Evolutionary conservation across 148 eudicot genomes (phyloP), one percentile per base, ranked within the genome.

Genomic region (Rhododendron molle): DNA sequence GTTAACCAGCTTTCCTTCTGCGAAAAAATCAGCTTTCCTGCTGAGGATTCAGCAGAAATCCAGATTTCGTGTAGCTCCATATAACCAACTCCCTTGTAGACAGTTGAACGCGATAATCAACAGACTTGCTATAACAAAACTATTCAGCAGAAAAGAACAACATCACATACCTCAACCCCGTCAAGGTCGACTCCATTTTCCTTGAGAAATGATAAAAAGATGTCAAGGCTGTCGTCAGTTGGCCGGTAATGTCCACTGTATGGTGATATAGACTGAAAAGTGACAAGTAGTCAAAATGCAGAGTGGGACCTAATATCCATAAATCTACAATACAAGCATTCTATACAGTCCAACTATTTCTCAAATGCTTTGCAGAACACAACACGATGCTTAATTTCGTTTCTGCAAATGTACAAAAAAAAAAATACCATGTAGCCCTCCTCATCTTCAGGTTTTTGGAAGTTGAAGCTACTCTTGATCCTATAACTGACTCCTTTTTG

Each of bases 201-300:
- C 86, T 84, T 79, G 34, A 96, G 92, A 89, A 91, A 88, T 54
- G 89, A 85, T 46, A 93, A 85, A 84, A 94, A 93, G 85, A 49
- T 83, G 71, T 89, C 91, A 43, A 96, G 94, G 85, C 89, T 91
- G 40, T 94, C 99, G 87, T 93, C 94, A 71, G 94, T 89, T 81
- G 99, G 99, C 60, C 97, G 95, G 88, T 96, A 96, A 89, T 96
- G 99, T 87, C 99, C 99, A 87, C 99, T 96, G 76, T 96, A 93
- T 18, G 97, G 92, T 28, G 97, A 94, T 86, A 96, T 92, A 83
- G 94, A 89, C 99, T 96, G 93, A 50, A 88, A 88, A 72, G 40
- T 7, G 49, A 16, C 30, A 82, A 2, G 74, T 14, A 21, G 67
- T 60, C 47, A 76, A 46, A 15, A 8, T n/a, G n/a, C 13, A 65